These are phyloP conservation scores for Boletus barrowsii DNA, from an alignment of 768 basidiomycete species.

Conservation along the genomic window DNA sequence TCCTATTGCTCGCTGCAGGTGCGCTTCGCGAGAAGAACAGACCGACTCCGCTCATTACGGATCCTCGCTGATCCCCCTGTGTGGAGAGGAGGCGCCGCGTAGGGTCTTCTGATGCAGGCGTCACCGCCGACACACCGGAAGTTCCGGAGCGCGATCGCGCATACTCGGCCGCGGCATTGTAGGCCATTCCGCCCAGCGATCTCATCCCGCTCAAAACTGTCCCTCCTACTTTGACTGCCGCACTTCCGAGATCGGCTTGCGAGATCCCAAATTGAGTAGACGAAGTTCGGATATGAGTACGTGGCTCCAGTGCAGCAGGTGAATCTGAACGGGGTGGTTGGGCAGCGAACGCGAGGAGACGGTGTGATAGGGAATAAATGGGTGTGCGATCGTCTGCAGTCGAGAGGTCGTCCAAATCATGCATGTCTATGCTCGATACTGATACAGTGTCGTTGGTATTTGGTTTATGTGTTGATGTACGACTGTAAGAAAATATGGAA, in stretches of 20 bases:
- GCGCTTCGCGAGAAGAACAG: constrained; percentile 63
- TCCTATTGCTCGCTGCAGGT: constrained; percentile 38
- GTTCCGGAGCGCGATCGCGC: constrained; percentile 35
- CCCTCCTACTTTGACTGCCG: constrained; percentile 59
- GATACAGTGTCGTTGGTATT: constrained; percentile 40
- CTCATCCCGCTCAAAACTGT: constrained; percentile 65
- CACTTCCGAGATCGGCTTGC: constrained; percentile 50
- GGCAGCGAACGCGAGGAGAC: constrained; percentile 60
- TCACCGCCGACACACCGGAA: constrained; percentile 8
- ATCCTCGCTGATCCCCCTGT: constrained; percentile 20
- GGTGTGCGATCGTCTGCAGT: constrained; percentile 23
- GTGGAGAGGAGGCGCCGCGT: constrained; percentile 18
- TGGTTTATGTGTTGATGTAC: constrained; percentile 28
- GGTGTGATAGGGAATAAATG: constrained; percentile 61
- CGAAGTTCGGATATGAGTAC: constrained; percentile 24
- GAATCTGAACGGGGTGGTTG: constrained; percentile 30
- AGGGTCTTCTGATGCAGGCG: constrained; percentile 5
- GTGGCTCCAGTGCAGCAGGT: constrained; percentile 17
- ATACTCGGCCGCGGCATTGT: constrained; percentile 43
- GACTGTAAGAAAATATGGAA: constrained; percentile 4
- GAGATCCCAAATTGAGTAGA: constrained; percentile 31
- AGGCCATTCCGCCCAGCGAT: constrained; percentile 59
- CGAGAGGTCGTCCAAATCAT: constrained; percentile 15
- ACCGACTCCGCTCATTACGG: constrained; percentile 27
- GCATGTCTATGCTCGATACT: constrained; percentile 31